Evolutionary conservation across 2,329 filamentous ascomycete genomes (phyloP), one percentile per base, ranked within the genome.

Genomic region (Ophiocordyceps robertsii): DNA sequence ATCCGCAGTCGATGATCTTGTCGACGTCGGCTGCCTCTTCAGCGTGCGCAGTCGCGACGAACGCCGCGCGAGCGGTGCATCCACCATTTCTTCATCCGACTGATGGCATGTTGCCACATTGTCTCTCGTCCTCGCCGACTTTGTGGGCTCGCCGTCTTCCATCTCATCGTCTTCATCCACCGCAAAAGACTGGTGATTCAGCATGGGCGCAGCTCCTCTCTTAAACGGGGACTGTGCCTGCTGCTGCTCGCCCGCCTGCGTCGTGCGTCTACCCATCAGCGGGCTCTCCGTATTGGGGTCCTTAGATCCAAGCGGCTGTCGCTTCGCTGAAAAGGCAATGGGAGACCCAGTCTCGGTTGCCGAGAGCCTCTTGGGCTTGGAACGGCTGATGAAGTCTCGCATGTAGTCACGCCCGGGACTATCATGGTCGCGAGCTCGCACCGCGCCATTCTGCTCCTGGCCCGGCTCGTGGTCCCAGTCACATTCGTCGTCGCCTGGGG

Each of bases 281-380:
- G 59, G 57, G 44, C 57, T 61, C 27, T 52, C 54, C 24, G 56
- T 51, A 43, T 64, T 64, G 49, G 58, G 57, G 52, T 58, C 63
- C 54, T 58, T 59, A 43, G 46, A 50, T 27, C 50, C 59, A 16
- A 64, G 53, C 38, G 61, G 58, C 31, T 49, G 49, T 30, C 61
- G 54, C 46, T 56, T 53, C 1, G 38, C 17, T 6, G 42, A n/a
- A 8, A 46, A 44, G 7, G 56, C 51, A 21, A 59, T 49, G 13
- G 57, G 56, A n/a, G 57, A 60, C 4, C 57, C 59, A 1, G 53
- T 48, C 33, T 58, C 57, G 1, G 58, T 54, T 12, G 58, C 48
- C 2, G 57, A 56, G 3, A 48, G 45, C 37, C 53, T 45, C 47
- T 51, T 52, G 11, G 51, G 55, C 17, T 51, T 55, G 24, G 58